Percentiles rank a stretch among this genome's conserved stretches.
phyloP scores from a whole-genome alignment of 2,329 filamentous ascomycete species.

The Trichoderma atrobrunneum region DNA sequence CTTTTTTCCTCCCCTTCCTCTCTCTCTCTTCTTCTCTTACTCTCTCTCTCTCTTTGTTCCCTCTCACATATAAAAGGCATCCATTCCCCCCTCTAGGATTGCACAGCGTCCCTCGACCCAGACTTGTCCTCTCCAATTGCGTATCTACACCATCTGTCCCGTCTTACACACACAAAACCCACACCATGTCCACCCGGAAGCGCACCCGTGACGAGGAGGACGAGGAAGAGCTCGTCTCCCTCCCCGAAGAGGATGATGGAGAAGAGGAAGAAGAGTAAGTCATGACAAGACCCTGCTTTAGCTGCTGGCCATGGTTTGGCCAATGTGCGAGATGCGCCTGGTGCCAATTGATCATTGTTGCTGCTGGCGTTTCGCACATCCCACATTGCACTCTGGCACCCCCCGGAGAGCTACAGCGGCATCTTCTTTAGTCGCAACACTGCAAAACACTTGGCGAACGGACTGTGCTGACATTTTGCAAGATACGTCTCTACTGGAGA shows the following conservation, averaged over 20 bases:
- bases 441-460: background rate
- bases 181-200: constrained; percentile 41
- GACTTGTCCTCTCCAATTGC: constrained; percentile 11
- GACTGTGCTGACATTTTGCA: background rate
- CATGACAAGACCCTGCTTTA: background rate
- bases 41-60: constrained; percentile 17
- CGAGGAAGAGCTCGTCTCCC: constrained; percentile 53
- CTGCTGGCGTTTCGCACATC: background rate
- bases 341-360: background rate
- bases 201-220: constrained; percentile 61
- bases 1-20: constrained; percentile 19
- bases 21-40: constrained; percentile 18
- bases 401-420: background rate
- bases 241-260: constrained; percentile 50
- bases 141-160: background rate
- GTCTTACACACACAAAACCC: constrained; percentile 6
- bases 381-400: background rate
- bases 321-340: background rate
- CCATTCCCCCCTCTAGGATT: constrained; percentile 18
- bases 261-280: constrained; percentile 56
- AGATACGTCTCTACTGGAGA: constrained; percentile 40
- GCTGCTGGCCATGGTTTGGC: background rate
- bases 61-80: constrained; percentile 19
- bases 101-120: constrained; percentile 20
- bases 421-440: background rate